Evolutionary conservation across 2,329 filamentous ascomycete genomes (phyloP).

Genomic region (Orbilia blumenaviensis): DNA sequence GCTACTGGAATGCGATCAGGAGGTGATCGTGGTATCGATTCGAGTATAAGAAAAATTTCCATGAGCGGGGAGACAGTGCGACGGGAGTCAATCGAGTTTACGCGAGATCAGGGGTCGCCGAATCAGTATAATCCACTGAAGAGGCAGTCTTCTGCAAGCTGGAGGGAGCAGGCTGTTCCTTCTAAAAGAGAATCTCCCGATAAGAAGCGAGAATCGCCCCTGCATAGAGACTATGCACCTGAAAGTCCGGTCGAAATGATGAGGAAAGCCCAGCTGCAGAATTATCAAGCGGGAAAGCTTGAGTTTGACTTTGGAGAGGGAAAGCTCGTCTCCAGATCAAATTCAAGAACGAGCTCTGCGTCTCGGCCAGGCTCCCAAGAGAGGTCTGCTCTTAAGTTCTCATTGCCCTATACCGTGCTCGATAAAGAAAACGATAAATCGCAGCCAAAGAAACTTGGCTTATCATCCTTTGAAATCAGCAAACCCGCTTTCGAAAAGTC

Average conservation of each 20-base stretch:
- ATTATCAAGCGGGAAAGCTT: conserved; percentile 24
- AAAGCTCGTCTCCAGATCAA: conserved; percentile 33
- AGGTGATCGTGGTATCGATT: conserved; percentile 13
- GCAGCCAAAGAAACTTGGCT: conserved; percentile 12
- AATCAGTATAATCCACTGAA: conserved; percentile 53
- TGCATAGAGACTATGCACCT: conserved; percentile 18
- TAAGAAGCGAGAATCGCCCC: conserved; percentile 33
- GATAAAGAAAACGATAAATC: conserved; percentile 43
- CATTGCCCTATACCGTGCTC: conserved; percentile 15
- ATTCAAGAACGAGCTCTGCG: conserved; percentile 39
- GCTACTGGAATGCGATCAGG: conserved; percentile 11
- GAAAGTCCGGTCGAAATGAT: conserved; percentile 50
- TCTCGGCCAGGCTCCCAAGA: conserved; percentile 29
- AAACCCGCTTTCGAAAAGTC: conserved; percentile 21
- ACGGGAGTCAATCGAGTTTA: conserved; percentile 45
- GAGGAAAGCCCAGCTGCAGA: conserved; percentile 38
- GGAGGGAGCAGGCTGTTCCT: conserved; percentile 48
- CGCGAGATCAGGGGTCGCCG: conserved; percentile 34
- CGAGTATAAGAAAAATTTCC: conserved; percentile 16
- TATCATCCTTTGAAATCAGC: conserved; percentile 35
- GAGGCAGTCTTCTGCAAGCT: conserved; percentile 50
- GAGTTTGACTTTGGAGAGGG: conserved; percentile 40
- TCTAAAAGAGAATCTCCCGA: conserved; percentile 51
- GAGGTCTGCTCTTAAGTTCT: conserved; percentile 25
- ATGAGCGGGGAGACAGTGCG: background rate